A percentile compares a stretch with the other conserved stretches of the same genome.
phyloP scores from a whole-genome alignment of 495 filamentous ascomycete genomes.

The Niebla homalea region DNA sequence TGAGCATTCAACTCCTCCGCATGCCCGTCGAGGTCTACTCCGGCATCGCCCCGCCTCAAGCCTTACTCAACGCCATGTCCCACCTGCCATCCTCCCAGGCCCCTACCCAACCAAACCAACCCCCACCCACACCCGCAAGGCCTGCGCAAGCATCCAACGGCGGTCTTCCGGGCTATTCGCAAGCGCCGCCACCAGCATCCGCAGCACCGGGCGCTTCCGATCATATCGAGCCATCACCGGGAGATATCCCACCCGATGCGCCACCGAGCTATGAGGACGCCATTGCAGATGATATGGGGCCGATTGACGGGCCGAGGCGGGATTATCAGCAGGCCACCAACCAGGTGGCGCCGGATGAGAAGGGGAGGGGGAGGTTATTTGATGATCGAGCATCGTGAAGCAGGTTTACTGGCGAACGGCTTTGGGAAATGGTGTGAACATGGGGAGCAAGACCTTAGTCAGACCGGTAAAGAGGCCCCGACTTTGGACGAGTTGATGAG shows the following conservation, averaged over 20 bases:
- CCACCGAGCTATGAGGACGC: slow-evolving; percentile 83
- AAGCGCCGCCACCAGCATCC: slow-evolving; percentile 14
- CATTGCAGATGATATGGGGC: slow-evolving; percentile 62
- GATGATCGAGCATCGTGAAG: background rate
- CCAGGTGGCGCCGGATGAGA: slow-evolving; percentile 1
- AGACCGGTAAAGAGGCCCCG: no score
- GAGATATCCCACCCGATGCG: slow-evolving; percentile 43
- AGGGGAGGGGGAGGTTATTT: slow-evolving; percentile 1
- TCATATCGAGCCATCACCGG: slow-evolving; percentile 16
- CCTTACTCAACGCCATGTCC: slow-evolving; percentile 56
- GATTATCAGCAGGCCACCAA: slow-evolving; percentile 40
- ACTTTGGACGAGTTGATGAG: no score
- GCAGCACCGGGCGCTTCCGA: slow-evolving; percentile 1
- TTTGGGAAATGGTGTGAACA: no score
- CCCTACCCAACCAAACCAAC: slow-evolving; percentile 15
- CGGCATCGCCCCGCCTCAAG: slow-evolving; percentile 73
- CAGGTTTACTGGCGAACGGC: no score
- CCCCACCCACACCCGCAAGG: slow-evolving; percentile 14
- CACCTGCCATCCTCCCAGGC: slow-evolving; percentile 20
- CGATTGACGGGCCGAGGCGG: slow-evolving; percentile 48
- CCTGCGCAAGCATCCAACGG: slow-evolving; percentile 25
- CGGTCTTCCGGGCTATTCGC: slow-evolving; percentile 12
- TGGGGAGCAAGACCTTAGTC: no score
- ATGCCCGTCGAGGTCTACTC: slow-evolving; percentile 74
- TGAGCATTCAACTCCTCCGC: slow-evolving; percentile 59